Base-by-base conservation (phyloP, 805 yeast genomes). In the Saccharomyces kudriavzevii region DNA sequence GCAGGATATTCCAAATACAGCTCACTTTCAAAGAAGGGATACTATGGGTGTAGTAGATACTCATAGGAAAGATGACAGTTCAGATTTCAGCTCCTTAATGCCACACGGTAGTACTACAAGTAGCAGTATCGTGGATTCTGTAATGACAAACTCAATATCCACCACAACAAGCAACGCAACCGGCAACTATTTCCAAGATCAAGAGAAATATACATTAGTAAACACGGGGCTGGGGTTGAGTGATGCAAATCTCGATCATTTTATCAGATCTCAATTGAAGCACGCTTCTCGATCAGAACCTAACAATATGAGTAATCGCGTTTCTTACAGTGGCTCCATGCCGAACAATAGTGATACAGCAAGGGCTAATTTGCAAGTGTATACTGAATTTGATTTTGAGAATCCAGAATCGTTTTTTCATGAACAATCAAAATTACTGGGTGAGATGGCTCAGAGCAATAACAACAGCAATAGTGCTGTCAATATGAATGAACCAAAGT, bases 311-410 rank as follows among this genome's bases (percentile, higher is more conserved):
- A 25, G 27, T 2, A 52, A 40, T 10, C 43, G 31, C 10, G 24
- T 26, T 40, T 14, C 13, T 47, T 40, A 43, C 29, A 17, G 22
- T 22, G 48, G 29, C 13, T 25, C 48, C 5, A n/a, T 22, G 9
- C 29, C 48, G 9, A 46, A 40, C 20, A 24, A 17, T 13, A 22
- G 40, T 45, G 20, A 20, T 45, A 2, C 35, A 24, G 5, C 55
- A 40, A 54, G 54, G 47, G 53, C 55, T 45, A 51, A 60, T 49
- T 29, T 57, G 26, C 57, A 62, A 43, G 54, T 62, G 56, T 62
- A 59, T 49, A 56, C 58, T 52, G 67, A 64, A 27, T 62, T 66
- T 47, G 66, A 64, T 50, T 59, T 64, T 46, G 67, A 59, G 24
- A 61, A 62, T 50, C 57, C 63, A n/a, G 56, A 52, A 25, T 52